These are phyloP conservation scores for Aspergillus campestris DNA, from an alignment of 495 filamentous ascomycete genomes.

Conservation along the genomic window DNA sequence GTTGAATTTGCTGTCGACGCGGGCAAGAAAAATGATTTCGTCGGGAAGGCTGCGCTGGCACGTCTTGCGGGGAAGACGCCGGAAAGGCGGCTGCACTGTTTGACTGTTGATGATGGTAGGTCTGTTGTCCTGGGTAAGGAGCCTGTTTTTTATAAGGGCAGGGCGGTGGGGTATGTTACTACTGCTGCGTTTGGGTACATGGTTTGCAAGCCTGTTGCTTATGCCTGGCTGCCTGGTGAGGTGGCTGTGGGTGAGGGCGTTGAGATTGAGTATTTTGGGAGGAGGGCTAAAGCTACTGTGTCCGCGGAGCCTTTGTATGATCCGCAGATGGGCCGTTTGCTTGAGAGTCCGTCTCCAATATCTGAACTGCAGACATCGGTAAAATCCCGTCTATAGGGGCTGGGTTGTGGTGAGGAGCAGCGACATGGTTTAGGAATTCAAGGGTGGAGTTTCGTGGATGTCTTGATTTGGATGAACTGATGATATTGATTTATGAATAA, in stretches of 20 bases:
- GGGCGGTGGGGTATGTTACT: slow-evolving; percentile 39
- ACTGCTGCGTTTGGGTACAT: slow-evolving; percentile 41
- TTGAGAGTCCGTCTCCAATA: not conserved
- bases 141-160: slow-evolving; percentile 32
- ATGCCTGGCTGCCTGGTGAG: slow-evolving; percentile 34
- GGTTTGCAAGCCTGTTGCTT: slow-evolving; percentile 35
- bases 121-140: slow-evolving; percentile 44
- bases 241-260: slow-evolving; percentile 26
- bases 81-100: slow-evolving; percentile 25
- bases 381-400: too few relatives aligned
- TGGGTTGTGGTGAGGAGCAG: too few relatives aligned
- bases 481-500: too few relatives aligned
- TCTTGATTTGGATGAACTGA: too few relatives aligned
- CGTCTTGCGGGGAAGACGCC: slow-evolving; percentile 13
- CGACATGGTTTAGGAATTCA: too few relatives aligned
- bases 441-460: too few relatives aligned
- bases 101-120: slow-evolving; percentile 36
- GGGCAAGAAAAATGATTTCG: slow-evolving; percentile 28
- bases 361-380: too few relatives aligned
- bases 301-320: slow-evolving; percentile 30
- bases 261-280: slow-evolving; percentile 43
- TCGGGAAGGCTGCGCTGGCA: slow-evolving; percentile 31
- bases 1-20: slow-evolving; percentile 25
- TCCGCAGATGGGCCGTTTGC: slow-evolving; percentile 22
- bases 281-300: slow-evolving; percentile 34